phyloP scores from a whole-genome alignment of 1,284 basidiomycete species.

The Leucoagaricus sp. region DNA sequence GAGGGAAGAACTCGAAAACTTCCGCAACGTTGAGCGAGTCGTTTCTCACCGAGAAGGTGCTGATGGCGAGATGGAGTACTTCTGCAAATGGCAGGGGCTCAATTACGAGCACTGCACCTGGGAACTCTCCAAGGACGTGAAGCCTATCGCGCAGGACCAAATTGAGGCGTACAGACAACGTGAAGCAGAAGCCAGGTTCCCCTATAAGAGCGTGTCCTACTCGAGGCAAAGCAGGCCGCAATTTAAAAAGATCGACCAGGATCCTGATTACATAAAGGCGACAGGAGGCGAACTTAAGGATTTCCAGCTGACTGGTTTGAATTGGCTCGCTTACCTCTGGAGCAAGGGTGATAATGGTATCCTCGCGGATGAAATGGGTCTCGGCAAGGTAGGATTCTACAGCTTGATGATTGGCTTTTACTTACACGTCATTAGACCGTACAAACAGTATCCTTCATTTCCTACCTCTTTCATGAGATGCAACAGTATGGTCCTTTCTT shows the following conservation, averaged over 20 bases:
- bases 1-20: slow-evolving; percentile 88
- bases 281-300: slow-evolving; percentile 92
- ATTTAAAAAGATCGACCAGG: slow-evolving; percentile 87
- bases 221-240: slow-evolving; percentile 71
- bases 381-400: slow-evolving; percentile 77
- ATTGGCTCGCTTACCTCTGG: slow-evolving; percentile 98
- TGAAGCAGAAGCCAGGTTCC: slow-evolving; percentile 81
- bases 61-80: slow-evolving; percentile 81
- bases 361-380: slow-evolving; percentile 99
- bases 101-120: slow-evolving; percentile 97
- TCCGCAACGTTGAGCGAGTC: slow-evolving; percentile 91
- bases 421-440: slow-evolving; percentile 65
- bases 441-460: slow-evolving; percentile 95
- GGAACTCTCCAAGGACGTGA: slow-evolving; percentile 86
- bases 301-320: slow-evolving; percentile 97
- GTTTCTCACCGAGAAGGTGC: slow-evolving; percentile 79
- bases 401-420: neutral
- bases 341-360: slow-evolving; percentile 95
- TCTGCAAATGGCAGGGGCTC: slow-evolving; percentile 97
- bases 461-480: slow-evolving; percentile 92
- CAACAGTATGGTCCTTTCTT: slow-evolving; percentile 97
- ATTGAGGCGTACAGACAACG: slow-evolving; percentile 84
- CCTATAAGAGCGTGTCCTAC: slow-evolving; percentile 83
- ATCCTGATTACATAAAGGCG: slow-evolving; percentile 83
- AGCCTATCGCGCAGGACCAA: slow-evolving; percentile 69